Conservation (phyloP, 139 green algal species). For the Spirogloea muscicola region DNA sequence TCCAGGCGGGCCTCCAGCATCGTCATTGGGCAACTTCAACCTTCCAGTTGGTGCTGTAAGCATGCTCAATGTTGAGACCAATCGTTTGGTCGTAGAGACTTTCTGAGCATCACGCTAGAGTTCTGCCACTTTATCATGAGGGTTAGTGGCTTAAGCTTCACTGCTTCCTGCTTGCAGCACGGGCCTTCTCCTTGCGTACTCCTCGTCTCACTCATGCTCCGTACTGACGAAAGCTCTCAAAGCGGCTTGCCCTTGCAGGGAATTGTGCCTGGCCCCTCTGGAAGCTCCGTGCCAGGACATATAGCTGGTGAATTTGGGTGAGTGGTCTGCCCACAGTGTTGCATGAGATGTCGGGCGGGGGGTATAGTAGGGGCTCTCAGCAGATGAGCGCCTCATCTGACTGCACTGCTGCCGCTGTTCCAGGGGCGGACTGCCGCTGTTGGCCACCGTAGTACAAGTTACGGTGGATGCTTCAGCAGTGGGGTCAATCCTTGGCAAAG, state of each 20-base stretch:
- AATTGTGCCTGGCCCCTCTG: too few species aligned
- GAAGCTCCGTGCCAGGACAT: too few species aligned
- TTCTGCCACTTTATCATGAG: background rate
- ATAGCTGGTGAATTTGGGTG: background rate
- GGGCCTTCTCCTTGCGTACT: too few species aligned
- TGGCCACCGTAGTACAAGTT: constrained; percentile 34
- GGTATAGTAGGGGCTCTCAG: background rate
- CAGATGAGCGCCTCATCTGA: background rate
- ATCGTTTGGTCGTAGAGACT: too few species aligned
- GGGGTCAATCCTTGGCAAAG: constrained; percentile 52
- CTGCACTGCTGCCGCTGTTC: background rate
- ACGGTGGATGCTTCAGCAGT: constrained; percentile 12
- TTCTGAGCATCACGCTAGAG: background rate
- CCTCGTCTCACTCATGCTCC: too few species aligned
- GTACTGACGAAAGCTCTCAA: too few species aligned
- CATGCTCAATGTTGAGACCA: background rate
- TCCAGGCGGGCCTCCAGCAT: background rate
- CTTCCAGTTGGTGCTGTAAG: background rate
- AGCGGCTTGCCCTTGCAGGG: too few species aligned
- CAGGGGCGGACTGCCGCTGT: background rate
- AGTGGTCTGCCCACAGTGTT: background rate
- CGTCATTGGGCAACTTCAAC: background rate
- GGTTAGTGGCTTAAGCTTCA: background rate
- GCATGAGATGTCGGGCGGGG: background rate
- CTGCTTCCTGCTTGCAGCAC: background rate